Base-by-base conservation (phyloP, 352 stramenopile species). In the Globisporangium nagaii region DNA sequence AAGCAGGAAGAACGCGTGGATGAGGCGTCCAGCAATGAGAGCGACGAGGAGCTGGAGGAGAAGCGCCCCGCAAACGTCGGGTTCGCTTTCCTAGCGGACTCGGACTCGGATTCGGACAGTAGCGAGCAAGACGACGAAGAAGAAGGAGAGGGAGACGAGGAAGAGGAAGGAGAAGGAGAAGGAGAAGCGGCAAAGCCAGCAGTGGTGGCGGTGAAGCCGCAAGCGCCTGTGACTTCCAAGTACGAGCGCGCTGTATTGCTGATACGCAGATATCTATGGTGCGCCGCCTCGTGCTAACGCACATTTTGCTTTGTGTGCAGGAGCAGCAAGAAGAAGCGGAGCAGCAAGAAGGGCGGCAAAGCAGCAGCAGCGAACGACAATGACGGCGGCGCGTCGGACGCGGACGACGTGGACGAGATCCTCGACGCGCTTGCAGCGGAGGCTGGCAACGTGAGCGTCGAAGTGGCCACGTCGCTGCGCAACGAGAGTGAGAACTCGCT, bases 61-160 rank as follows among this genome's bases (percentile, higher is more conserved):
- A 87, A 86, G 66, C 66, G 68, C 2, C 60, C 79, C 20, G 66
- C 67, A 15, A 76, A 70, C 27, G 63, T 70, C 11, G 79, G 81
- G 30, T 94, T 94, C 53, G 66, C 78, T 6, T 94, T 88, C 47
- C 65, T 94, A 19, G 74, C 62, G 1, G 72, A 86, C 32, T 92
- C 79, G 20, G 82, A 90, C 60, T 85, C 71, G 20, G 73, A 82
- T 17, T 90, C 71, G 4, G 60, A 52, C 1, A 49, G 71, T n/a
- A 65, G 71, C 6, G 66, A 79, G 1, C 32, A 63, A 0, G 40
- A 53, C 9, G 45, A 55, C 30, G 39, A 65, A 0, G 63, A 65
- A 10, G 50, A 62, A 1, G 58, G 60, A 10, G 58, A 75, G 7
- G 58, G 62, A 9, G 32, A 68, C 3, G 43, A 62, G 35, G 56